Evolutionary conservation across 2,329 filamentous ascomycete species (phyloP), one percentile per base, ranked within the genome.

Genomic region (Stagonosporopsis rhizophila): DNA sequence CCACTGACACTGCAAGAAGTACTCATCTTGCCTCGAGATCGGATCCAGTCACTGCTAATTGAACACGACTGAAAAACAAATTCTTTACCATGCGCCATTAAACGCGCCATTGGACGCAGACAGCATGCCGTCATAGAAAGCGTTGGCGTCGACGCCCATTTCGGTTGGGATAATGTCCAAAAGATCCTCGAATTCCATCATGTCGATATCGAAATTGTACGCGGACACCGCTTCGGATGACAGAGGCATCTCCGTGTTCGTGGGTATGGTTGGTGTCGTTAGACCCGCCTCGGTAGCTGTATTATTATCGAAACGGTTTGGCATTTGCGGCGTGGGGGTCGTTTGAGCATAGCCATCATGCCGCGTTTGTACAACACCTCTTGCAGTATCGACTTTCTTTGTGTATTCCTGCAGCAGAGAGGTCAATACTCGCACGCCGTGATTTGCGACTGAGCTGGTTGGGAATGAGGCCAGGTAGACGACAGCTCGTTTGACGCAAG

Each of bases 381-480:
- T 58, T 12, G 52, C 30, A 19, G 49, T 46, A 20, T 70, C 66
- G 8, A 60, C 28, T 27, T 61, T 65, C 50, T 69, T 71, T 17
- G 52, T 57, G 32, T 67, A 65, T 22, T 73, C 70, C 25, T 68
- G 58, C 5, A 79, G 48, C 3, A 79, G 60, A 0, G 76, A 76
- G 0, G 61, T 65, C 8, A 80, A 59, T 1, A 80, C 70, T 19
- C 72, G 74, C 11, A 73, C 65, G 4, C 78, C 78, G 9, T 78
- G 72, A 1, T 61, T 53, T 4, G 78, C 77, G 15, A 80, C 74
- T 17, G 74, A 74, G 61, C 76, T 78, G n/a, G 71, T 74, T 1
- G 62, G 57, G 32, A 69, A 78, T 12, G 62, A 62, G 14, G 69
- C 59, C 5, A 80, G 68, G 11, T 72, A 66, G 0, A 50, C 57